Evolutionary conservation across 2,329 filamentous ascomycete species (phyloP), one percentile per base, ranked within the genome.

Genomic region (Fusarium miscanthi): DNA sequence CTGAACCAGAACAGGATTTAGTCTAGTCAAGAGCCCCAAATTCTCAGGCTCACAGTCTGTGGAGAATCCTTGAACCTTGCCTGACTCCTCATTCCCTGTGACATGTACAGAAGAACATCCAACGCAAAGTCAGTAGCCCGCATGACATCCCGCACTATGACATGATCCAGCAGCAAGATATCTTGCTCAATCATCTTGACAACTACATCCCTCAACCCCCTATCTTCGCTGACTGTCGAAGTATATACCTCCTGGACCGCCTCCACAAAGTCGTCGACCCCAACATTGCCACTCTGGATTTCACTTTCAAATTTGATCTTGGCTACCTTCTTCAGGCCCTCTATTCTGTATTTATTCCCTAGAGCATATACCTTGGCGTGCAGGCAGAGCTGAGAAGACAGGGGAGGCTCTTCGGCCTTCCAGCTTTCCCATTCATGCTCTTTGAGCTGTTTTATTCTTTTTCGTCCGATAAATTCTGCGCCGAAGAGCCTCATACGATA

Each of bases 271-370:
- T 49, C 33, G 13, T 49, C 31, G 1, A 37, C 7, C 0, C n/a
- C n/a, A 27, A 8, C 49, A 2, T 25, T 37, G 1, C 33, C 49
- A 11, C 42, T 23, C 16, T 16, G 6, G 2, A 37, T 17, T 5
- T 58, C 33, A 0, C 12, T 27, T 1, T 31, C 31, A 6, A 49
- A 49, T 1, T 6, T 1, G 0, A 16, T 0, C 21, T 30, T 5
- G 4, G 42, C 42, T 19, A 0, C 21, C 3, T 30, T n/a, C 27
- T 49, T 59, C 0, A 49, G 11, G 0, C 42, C 42, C 1, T 38
- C 0, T 0, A 51, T 38, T 0, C 23, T 0, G 4, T 59, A 51
- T 2, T 57, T 57, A 13, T 30, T 25, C 5, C 42, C 56, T 0
- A 49, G 25, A 1, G 25, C 42, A 0, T 59, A 59, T 0, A 38